Evolutionary conservation across 2,329 filamentous ascomycete species (phyloP).

Genomic region (Fusarium heterosporum): DNA sequence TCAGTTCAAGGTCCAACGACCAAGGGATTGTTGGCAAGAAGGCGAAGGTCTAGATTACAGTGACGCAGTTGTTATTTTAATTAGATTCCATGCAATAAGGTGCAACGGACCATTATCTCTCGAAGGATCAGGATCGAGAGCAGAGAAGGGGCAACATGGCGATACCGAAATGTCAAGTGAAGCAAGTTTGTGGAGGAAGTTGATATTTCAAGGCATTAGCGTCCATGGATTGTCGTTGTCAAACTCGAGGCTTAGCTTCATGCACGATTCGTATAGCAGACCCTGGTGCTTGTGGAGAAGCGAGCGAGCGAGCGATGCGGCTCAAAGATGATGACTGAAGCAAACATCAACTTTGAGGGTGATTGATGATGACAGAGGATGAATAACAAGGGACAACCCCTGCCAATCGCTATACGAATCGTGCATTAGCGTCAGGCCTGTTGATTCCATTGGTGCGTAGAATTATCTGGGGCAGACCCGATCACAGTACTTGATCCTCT

Average conservation of each 20-base stretch:
- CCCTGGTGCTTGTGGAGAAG: slow-evolving; percentile 17
- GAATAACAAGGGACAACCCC: background rate
- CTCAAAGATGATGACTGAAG: slow-evolving; percentile 30
- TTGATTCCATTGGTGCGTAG: slow-evolving; percentile 22
- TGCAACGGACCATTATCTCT: background rate
- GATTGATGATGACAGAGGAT: slow-evolving; percentile 21
- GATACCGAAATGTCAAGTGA: slow-evolving; percentile 21
- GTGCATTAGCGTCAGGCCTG: slow-evolving; percentile 18
- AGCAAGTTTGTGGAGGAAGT: slow-evolving; percentile 5
- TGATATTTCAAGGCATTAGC: slow-evolving; percentile 12
- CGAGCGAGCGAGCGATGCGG: slow-evolving; percentile 37
- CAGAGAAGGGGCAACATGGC: slow-evolving; percentile 13
- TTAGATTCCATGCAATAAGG: background rate
- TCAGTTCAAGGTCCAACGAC: no score
- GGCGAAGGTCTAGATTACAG: background rate
- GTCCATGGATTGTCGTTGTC: slow-evolving; percentile 19
- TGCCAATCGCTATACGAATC: slow-evolving; percentile 38
- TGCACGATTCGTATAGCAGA: slow-evolving; percentile 48
- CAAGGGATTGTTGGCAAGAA: no score
- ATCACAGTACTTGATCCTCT: background rate
- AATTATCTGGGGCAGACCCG: background rate
- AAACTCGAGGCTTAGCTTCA: slow-evolving; percentile 41
- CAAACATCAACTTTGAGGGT: slow-evolving; percentile 5
- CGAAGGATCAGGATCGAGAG: background rate
- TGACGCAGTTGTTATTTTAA: background rate